Conservation (phyloP, 306 rosid genomes). For the Astragalus glycyphyllos region DNA sequence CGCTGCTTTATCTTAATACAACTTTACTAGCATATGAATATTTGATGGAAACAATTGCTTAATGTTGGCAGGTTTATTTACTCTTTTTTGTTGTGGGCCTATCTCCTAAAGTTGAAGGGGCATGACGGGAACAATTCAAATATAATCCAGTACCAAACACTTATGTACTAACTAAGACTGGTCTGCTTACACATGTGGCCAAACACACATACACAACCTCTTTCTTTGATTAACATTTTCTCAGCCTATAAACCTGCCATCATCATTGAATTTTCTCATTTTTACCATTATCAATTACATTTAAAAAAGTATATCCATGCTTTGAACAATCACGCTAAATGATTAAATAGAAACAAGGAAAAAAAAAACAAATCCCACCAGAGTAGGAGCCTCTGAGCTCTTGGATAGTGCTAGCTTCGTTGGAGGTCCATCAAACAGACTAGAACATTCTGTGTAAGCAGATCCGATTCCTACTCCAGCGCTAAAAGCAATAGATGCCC, state of each 20-base stretch:
- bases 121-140: neutral
- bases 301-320: neutral
- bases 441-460: constrained; percentile 78
- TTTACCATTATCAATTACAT: no score
- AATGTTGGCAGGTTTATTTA: neutral
- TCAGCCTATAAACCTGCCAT: constrained; percentile 2
- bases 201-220: neutral
- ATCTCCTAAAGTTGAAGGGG: neutral
- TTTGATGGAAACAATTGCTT: neutral
- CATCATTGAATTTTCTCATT: no score
- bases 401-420: constrained; percentile 50
- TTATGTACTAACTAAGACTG: neutral
- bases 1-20: neutral
- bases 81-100: neutral
- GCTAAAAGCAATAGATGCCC: constrained; percentile 90
- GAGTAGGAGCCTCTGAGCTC: constrained; percentile 51
- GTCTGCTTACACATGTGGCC: neutral
- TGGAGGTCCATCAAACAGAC: constrained; percentile 63
- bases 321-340: constrained; percentile 15
- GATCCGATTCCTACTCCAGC: constrained; percentile 92
- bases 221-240: neutral
- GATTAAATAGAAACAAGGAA: constrained; percentile 17
- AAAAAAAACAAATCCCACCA: constrained; percentile 37
- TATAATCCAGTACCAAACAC: constrained; percentile 2
- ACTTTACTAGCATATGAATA: neutral